Conservation (phyloP, 257 asterid species). For the Primulina eburnea region DNA sequence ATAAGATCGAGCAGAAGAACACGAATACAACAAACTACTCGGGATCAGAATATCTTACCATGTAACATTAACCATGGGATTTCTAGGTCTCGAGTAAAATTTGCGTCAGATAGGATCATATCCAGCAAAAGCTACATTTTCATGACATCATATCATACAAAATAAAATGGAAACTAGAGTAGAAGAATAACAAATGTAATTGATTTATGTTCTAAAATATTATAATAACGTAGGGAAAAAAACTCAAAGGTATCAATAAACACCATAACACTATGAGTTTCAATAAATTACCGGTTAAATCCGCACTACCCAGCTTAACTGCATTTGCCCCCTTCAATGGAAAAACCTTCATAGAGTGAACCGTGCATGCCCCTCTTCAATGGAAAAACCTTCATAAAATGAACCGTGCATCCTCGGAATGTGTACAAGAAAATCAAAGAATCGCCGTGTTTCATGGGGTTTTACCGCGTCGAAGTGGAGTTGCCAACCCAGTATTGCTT, state of each 20-base stretch:
- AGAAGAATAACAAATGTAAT: background rate
- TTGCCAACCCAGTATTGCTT: slow-evolving; percentile 90
- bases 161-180: background rate
- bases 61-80: too few species aligned
- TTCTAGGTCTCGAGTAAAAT: too few species aligned
- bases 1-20: too few species aligned
- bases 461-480: slow-evolving; percentile 63
- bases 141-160: background rate
- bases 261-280: background rate
- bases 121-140: background rate
- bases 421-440: slow-evolving; percentile 12
- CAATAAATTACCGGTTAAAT: slow-evolving; percentile 24
- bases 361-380: slow-evolving; percentile 18
- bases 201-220: background rate
- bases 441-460: slow-evolving; percentile 18
- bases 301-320: slow-evolving; percentile 9
- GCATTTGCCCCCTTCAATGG: slow-evolving; percentile 18
- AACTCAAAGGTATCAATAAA: background rate
- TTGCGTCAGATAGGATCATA: background rate
- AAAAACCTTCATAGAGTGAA: slow-evolving; percentile 21
- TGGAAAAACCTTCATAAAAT: slow-evolving; percentile 21
- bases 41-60: too few species aligned
- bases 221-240: background rate
- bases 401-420: slow-evolving; percentile 20
- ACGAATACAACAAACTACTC: too few species aligned